Evolutionary conservation across 2,329 filamentous ascomycete genomes (phyloP).

Genomic region (Chrysoporthe deuterocubensis): DNA sequence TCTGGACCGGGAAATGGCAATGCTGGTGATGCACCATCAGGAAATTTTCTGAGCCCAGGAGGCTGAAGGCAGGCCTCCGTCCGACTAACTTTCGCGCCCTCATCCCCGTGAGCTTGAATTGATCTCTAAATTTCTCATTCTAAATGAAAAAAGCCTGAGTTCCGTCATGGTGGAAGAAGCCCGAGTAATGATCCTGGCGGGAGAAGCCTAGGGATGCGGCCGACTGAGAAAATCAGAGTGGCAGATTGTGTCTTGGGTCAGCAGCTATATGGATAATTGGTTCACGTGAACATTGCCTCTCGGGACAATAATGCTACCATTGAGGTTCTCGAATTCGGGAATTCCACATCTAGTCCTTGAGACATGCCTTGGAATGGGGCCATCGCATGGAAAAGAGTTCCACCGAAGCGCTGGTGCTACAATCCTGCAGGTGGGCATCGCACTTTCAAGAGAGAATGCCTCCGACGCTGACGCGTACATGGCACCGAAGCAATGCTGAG

Average conservation of each 20-base stretch:
- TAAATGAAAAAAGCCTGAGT: background rate
- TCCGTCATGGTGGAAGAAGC: background rate
- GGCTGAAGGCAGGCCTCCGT: background rate
- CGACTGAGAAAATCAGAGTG: background rate
- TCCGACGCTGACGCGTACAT: constrained; percentile 12
- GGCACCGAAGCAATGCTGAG: background rate
- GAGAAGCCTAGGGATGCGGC: background rate
- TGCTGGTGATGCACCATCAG: background rate
- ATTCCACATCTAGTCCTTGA: no score
- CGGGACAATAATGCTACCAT: background rate
- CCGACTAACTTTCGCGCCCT: no score
- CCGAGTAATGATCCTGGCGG: no score
- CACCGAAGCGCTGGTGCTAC: background rate
- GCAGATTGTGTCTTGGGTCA: background rate
- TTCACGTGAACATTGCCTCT: background rate
- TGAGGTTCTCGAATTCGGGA: no score
- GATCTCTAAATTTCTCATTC: background rate
- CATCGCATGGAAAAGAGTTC: background rate
- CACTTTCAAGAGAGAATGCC: constrained; percentile 2
- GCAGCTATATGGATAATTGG: background rate
- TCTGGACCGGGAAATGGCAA: background rate
- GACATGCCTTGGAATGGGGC: no score
- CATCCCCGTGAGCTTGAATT: no score
- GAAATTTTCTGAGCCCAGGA: background rate
- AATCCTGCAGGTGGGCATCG: background rate